A percentile compares a stretch with the other conserved stretches of the same genome.
Conservation (phyloP, 805 yeast genomes). For the Teunomyces kruisii region DNA sequence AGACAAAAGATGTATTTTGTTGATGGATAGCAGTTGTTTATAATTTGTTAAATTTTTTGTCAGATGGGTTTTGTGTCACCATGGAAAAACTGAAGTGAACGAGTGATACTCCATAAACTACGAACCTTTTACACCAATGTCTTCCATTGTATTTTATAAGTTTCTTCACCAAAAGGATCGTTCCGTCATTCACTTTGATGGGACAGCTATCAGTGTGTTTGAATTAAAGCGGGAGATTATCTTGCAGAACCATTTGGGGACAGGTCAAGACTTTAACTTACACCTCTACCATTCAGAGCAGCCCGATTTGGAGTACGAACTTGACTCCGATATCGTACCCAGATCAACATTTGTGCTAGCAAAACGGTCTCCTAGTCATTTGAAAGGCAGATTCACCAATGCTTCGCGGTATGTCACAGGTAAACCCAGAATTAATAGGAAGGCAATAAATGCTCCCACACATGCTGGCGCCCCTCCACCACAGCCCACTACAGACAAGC, state of each 20-base stretch:
- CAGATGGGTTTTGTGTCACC: slow-evolving; percentile 3
- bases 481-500: slow-evolving; percentile 8
- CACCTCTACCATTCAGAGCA: slow-evolving; percentile 57
- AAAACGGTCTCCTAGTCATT: slow-evolving; percentile 68
- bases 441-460: slow-evolving; percentile 31
- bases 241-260: slow-evolving; percentile 72
- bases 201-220: slow-evolving; percentile 93
- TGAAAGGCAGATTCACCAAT: slow-evolving; percentile 37
- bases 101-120: neutral
- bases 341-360: slow-evolving; percentile 84
- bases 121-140: slow-evolving; percentile 45
- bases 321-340: slow-evolving; percentile 89
- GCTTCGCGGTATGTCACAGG: slow-evolving; percentile 74
- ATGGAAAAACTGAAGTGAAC: slow-evolving; percentile 2
- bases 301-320: slow-evolving; percentile 70
- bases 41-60: slow-evolving; percentile 6
- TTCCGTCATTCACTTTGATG: slow-evolving; percentile 83
- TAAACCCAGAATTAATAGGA: slow-evolving; percentile 52
- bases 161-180: slow-evolving; percentile 82
- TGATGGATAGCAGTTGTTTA: neutral
- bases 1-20: neutral
- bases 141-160: slow-evolving; percentile 83
- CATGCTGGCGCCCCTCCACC: slow-evolving; percentile 14
- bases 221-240: slow-evolving; percentile 92
- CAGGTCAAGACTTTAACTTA: slow-evolving; percentile 82